These are phyloP conservation scores for Backusella macrospora DNA, from an alignment of 192 early-diverging fungal genomes.

Conservation along the genomic window DNA sequence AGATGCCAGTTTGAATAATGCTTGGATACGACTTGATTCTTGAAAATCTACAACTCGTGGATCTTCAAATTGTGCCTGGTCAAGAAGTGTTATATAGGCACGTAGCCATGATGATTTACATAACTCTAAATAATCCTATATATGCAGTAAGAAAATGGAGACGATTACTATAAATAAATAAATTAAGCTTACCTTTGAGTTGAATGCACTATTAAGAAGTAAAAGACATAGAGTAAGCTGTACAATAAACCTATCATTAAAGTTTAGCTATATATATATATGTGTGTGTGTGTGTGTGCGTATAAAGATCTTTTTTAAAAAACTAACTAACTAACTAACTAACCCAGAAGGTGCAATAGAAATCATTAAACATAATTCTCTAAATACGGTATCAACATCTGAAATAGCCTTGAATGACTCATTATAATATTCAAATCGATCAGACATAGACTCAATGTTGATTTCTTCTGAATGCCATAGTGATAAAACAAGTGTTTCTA, in stretches of 20 bases:
- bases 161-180: too few species aligned
- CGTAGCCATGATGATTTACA: constrained; percentile 7
- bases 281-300: background rate
- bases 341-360: background rate
- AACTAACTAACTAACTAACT: too few species aligned
- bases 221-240: background rate
- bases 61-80: background rate
- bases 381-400: background rate
- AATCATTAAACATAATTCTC: background rate
- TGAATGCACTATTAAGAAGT: background rate
- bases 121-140: background rate
- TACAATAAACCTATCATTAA: background rate
- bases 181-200: background rate
- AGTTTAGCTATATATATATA: background rate
- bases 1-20: background rate
- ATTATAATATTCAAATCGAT: background rate
- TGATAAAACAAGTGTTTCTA: background rate
- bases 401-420: background rate
- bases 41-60: background rate
- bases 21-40: background rate
- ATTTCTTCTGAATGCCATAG: background rate
- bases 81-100: background rate
- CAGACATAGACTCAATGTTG: background rate
- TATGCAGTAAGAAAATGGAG: background rate
- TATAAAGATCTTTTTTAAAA: too few species aligned